Conservation (phyloP, 805 yeast genomes). For the Wickerhamiella azyma region DNA sequence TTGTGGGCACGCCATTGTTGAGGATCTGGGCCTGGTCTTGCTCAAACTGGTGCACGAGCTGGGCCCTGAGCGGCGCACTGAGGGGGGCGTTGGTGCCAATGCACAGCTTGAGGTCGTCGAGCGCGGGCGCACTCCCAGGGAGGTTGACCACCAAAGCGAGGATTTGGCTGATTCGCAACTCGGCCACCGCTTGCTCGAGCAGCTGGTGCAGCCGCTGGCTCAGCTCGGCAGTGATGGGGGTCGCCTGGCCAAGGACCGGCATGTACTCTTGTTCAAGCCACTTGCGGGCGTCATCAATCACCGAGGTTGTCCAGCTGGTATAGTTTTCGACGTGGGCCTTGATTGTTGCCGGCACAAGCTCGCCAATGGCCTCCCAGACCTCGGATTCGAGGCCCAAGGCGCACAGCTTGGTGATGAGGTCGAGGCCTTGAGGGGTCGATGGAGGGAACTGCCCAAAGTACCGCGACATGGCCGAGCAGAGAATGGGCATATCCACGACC, state of each 20-base stretch:
- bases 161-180: conserved; percentile 44
- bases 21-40: conserved; percentile 35
- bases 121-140: conserved; percentile 40
- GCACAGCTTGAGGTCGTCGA: conserved; percentile 45
- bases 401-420: conserved; percentile 6
- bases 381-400: conserved; percentile 18
- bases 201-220: not conserved
- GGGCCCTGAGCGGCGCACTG: conserved; percentile 39
- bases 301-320: conserved; percentile 13
- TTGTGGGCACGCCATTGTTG: conserved; percentile 73
- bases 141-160: conserved; percentile 41
- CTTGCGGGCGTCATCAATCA: conserved; percentile 4
- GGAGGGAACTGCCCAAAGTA: not conserved
- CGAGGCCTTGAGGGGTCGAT: not conserved
- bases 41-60: conserved; percentile 39
- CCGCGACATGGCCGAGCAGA: conserved; percentile 8
- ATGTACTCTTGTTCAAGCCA: conserved; percentile 12
- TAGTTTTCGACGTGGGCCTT: conserved; percentile 7
- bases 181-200: conserved; percentile 13
- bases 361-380: conserved; percentile 15
- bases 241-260: conserved; percentile 4
- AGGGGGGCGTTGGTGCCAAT: conserved; percentile 33
- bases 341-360: conserved; percentile 13
- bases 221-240: not conserved
- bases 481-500: conserved; percentile 7